phyloP scores from a whole-genome alignment of 2,329 filamentous ascomycete species.

The Aureobasidium sp. region DNA sequence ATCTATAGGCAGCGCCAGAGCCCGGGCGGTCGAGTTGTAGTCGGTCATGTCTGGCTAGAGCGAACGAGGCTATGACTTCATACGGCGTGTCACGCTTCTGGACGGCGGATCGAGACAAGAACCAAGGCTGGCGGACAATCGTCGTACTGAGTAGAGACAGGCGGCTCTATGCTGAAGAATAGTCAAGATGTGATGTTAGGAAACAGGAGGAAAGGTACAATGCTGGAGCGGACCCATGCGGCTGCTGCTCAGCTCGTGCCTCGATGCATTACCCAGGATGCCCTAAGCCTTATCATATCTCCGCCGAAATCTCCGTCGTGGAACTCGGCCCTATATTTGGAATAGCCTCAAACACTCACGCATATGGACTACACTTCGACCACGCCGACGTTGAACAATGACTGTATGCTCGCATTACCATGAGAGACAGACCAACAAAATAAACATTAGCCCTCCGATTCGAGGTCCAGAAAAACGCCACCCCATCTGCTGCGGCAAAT shows the following conservation, averaged over 20 bases:
- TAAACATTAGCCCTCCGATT: slow-evolving; percentile 1
- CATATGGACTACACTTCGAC: not conserved
- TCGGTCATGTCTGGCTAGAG: slow-evolving; percentile 28
- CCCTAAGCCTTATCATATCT: slow-evolving; percentile 2
- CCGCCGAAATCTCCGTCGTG: not conserved
- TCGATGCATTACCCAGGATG: not conserved
- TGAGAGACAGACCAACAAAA: not conserved
- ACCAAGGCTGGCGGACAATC: not conserved
- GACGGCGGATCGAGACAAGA: not conserved
- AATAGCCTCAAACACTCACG: not conserved
- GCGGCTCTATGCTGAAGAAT: not conserved
- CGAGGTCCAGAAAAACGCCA: not conserved
- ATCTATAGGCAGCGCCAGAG: slow-evolving; percentile 46
- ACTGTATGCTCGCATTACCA: not conserved
- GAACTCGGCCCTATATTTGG: not conserved
- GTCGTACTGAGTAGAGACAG: not conserved
- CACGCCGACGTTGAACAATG: not conserved
- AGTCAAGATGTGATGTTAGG: not conserved
- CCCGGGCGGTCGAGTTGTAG: slow-evolving; percentile 43
- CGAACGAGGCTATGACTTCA: slow-evolving; percentile 8
- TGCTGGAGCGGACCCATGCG: not conserved
- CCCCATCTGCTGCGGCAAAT: not conserved
- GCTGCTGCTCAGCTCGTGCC: not conserved
- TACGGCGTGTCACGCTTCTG: not conserved
- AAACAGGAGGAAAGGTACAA: not conserved